Percentiles rank a stretch among this genome's conserved stretches.
Evolutionary conservation across 345 rosid species (phyloP).

Genomic region (Gossypium thurberi): DNA sequence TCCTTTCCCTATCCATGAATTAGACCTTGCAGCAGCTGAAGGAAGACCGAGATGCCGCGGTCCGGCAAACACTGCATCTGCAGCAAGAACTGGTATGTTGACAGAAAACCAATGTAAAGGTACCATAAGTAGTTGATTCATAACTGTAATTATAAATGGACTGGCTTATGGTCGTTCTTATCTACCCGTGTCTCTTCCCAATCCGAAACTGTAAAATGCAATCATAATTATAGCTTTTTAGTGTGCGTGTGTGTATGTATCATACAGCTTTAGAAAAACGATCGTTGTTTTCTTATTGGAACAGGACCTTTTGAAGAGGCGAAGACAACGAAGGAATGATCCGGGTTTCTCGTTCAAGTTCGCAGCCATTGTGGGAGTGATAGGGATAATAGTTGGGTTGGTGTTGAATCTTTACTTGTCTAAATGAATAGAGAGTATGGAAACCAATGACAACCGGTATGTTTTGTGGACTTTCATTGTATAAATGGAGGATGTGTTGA

Average conservation of each 20-base stretch:
- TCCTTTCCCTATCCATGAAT: slow-evolving; percentile 14
- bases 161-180: not conserved
- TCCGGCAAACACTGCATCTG: slow-evolving; percentile 64
- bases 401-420: slow-evolving; percentile 60
- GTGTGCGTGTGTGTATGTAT: not conserved
- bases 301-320: slow-evolving; percentile 67
- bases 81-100: slow-evolving; percentile 71
- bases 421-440: slow-evolving; percentile 20
- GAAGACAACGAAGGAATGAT: slow-evolving; percentile 44
- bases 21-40: slow-evolving; percentile 64
- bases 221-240: not conserved
- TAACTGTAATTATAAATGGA: not conserved
- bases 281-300: not conserved
- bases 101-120: not conserved
- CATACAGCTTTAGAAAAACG: not conserved
- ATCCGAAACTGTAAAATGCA: not conserved
- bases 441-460: not conserved
- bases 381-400: slow-evolving; percentile 74
- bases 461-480: slow-evolving; percentile 14
- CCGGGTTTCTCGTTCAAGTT: slow-evolving; percentile 62
- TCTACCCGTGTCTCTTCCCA: not conserved
- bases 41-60: slow-evolving; percentile 78
- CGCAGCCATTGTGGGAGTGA: slow-evolving; percentile 67
- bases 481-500: slow-evolving; percentile 22
- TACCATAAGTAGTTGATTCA: not conserved